Base-by-base conservation (phyloP, 257 asterid genomes). In the Thymus mandschuricus region DNA sequence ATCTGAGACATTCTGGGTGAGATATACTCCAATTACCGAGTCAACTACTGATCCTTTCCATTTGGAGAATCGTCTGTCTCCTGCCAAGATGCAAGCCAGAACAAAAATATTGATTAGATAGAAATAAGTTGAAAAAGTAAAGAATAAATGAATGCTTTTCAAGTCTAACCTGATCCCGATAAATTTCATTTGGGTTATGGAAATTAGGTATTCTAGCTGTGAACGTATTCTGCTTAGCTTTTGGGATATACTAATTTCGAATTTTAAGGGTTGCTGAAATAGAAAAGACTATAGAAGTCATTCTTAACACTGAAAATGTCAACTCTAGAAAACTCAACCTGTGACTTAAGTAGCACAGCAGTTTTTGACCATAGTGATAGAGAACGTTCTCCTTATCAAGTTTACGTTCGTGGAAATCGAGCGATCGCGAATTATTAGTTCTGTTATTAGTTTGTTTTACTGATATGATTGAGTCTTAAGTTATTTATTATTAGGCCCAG, bases 41-140 rank as follows among this genome's bases (percentile, higher is more conserved):
- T 90, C 97, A 70, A 90, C 94, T 46, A 90, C 96, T 1, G 96
- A 90, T 57, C 97, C 96, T 83, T 90, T 90, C 97, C 97, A 90
- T 70, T 70, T 79, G 4, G 93, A 82, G 86, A 90, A 90, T 44
- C 90, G 81, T 70, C 97, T 85, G 73, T 90, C 92, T 41, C 97
- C 97, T 90, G 92, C 77, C 80, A 80, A 75, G 67, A 31, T 70
- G 44, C 21, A 21, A 21, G 21, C 21, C 21, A 21, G 21, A 21
- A 21, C 21, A 21, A 21, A 21, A 21, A 21, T 21, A 21, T 21
- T 21, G 21, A 21, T 21, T 21, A 21, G 21, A 21, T 21, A 21
- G 21, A 21, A 21, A 21, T 21, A 21, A 21, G 21, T 21, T 21
- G 21, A 21, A 21, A 21, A 21, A 21, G 21, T 21, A 21, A 21